Evolutionary conservation across 2,329 filamentous ascomycete genomes (phyloP), one percentile per base, ranked within the genome.

Genomic region (Fulvia fulva): DNA sequence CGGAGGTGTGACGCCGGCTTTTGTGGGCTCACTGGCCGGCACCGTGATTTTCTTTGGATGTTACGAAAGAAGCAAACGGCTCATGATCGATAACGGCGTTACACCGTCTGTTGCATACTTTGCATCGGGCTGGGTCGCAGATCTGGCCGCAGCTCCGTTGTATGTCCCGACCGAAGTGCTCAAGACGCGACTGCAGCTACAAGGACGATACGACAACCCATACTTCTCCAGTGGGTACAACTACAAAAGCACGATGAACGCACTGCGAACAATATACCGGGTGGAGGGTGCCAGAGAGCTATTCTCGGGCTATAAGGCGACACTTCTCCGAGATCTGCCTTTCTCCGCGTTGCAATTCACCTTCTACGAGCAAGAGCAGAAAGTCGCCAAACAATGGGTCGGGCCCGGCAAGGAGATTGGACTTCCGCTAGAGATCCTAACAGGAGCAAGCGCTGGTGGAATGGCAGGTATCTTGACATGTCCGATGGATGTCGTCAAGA

Each of bases 141-240:
- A 99, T 71, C 81, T 97, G 22, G 93, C 90, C 46, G 93, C 94
- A 1, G 96, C 91, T 0, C 82, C 96, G 60, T 83, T 97, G 59
- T 99, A 99, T 71, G 95, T 99, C 4, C 95, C 94, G 3, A 96
- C 93, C 12, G 95, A 99, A 75, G 94, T 99, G 5, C 82, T 99
- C 66, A 99, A 99, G 75, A 99, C 94, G n/a, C 87, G 94, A 23
- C 80, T 97, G 51, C 94, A 99, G 72, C 83, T 99, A 5, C 94
- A 99, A 74, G 95, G 94, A 52, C 89, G 90, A 60, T 89, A 91
- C 77, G 96, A 97, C 75, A 99, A 99, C 70, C 92, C 94, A 0
- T 89, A 87, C 75, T 97, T 97, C 78, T 80, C 86, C 50, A 96
- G 91, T 0, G 94, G 94, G 57, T 99, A 99, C 77, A 99, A 99